phyloP scores from a whole-genome alignment of 495 filamentous ascomycete genomes.

The Corynascus novoguineensis region DNA sequence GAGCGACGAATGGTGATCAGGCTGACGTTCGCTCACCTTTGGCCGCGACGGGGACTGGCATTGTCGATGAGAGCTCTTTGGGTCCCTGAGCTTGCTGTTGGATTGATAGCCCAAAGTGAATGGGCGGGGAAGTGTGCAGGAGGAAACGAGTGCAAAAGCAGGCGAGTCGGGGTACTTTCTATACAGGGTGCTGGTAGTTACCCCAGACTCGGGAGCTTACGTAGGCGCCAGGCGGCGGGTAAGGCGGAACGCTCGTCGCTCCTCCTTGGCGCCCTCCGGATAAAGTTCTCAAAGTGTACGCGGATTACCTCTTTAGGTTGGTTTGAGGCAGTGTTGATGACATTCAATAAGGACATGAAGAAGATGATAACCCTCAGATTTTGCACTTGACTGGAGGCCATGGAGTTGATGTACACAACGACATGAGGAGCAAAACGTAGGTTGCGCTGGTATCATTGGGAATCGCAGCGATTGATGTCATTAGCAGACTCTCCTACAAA shows the following conservation, averaged over 20 bases:
- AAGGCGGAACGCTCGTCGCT: not conserved
- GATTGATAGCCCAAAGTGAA: not conserved
- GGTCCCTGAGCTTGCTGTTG: not conserved
- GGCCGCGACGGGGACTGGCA: conserved; percentile 43
- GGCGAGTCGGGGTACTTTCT: not conserved
- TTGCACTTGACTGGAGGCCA: no score
- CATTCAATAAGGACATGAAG: no score
- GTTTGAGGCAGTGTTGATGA: not conserved
- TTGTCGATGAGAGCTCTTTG: conserved; percentile 18
- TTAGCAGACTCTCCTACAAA: no score
- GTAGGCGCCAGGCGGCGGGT: not conserved
- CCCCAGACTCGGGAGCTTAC: conserved; percentile 8
- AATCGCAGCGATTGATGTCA: no score
- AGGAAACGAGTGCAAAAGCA: conserved; percentile 7
- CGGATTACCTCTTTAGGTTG: not conserved
- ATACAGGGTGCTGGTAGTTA: not conserved
- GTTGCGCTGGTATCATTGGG: no score
- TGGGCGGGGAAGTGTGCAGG: conserved; percentile 6
- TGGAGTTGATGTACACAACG: no score
- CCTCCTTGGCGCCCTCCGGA: not conserved
- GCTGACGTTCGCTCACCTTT: conserved; percentile 39
- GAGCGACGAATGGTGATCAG: not conserved
- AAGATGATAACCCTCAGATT: no score
- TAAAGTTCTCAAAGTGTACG: not conserved
- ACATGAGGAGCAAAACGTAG: no score